Evolutionary conservation across 257 asterid genomes (phyloP).

Genomic region (Nicotiana otophora): DNA sequence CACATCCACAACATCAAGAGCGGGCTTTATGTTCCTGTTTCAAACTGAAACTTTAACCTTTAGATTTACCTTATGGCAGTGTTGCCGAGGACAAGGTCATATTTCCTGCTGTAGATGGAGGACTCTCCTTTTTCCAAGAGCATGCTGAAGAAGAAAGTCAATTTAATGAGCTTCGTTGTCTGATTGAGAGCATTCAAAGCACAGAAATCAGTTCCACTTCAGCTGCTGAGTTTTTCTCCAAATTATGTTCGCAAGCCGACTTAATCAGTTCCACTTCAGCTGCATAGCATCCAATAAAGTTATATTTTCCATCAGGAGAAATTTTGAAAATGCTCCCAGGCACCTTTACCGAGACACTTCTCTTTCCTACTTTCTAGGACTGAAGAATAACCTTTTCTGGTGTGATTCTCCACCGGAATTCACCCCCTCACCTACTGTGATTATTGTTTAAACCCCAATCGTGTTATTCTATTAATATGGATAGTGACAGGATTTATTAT

Average conservation of each 20-base stretch:
- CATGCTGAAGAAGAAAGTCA: conserved; percentile 44
- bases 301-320: too few species aligned
- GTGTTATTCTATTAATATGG: too few species aligned
- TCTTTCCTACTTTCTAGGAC: too few species aligned
- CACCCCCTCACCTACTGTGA: too few species aligned
- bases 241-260: conserved; percentile 42
- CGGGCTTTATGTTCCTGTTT: neutral
- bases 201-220: conserved; percentile 38
- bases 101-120: conserved; percentile 46
- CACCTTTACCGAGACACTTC: too few species aligned
- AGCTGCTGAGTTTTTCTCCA: conserved; percentile 37
- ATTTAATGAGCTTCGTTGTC: conserved; percentile 35
- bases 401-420: too few species aligned
- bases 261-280: conserved; percentile 3
- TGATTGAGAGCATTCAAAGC: conserved; percentile 37
- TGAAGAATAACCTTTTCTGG: too few species aligned
- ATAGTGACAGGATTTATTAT: too few species aligned
- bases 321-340: too few species aligned
- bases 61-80: conserved; percentile 19
- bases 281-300: too few species aligned
- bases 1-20: neutral
- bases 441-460: too few species aligned
- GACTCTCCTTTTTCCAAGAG: conserved; percentile 36
- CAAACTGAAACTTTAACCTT: neutral
- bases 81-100: conserved; percentile 44